Conservation (phyloP, 1,284 basidiomycete genomes). For the Exsudoporus floridanus region DNA sequence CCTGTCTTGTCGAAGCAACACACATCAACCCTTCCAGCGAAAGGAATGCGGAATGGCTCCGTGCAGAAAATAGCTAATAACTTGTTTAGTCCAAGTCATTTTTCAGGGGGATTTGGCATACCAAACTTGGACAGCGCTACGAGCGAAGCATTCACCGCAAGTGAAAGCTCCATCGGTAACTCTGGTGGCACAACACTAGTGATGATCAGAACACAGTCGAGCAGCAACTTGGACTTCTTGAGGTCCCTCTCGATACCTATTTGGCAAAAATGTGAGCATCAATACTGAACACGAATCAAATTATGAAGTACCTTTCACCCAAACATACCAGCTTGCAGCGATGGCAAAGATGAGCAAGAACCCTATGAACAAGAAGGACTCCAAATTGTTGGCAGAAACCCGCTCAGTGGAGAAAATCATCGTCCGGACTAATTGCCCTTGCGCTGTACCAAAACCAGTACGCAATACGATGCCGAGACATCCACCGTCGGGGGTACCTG, state of each 20-base stretch:
- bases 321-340: conserved; percentile 94
- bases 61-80: conserved; percentile 90
- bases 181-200: conserved; percentile 96
- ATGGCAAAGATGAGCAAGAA: conserved; percentile 96
- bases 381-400: conserved; percentile 90
- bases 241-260: conserved; percentile 80
- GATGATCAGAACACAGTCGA: conserved; percentile 93
- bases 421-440: conserved; percentile 92
- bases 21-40: conserved; percentile 89
- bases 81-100: neutral
- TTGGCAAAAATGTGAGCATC: conserved; percentile 5
- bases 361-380: conserved; percentile 93
- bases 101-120: conserved; percentile 36
- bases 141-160: conserved; percentile 92
- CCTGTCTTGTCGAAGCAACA: conserved; percentile 99
- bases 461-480: conserved; percentile 89
- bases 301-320: conserved; percentile 75
- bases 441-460: conserved; percentile 96
- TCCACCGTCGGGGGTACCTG: conserved; percentile 81
- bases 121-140: conserved; percentile 92
- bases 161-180: conserved; percentile 91
- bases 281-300: neutral
- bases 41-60: conserved; percentile 95
- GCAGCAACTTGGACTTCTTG: conserved; percentile 88
- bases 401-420: conserved; percentile 98